phyloP scores from a whole-genome alignment of 176 grass and related monocot genomes.

The Musa beccarii region DNA sequence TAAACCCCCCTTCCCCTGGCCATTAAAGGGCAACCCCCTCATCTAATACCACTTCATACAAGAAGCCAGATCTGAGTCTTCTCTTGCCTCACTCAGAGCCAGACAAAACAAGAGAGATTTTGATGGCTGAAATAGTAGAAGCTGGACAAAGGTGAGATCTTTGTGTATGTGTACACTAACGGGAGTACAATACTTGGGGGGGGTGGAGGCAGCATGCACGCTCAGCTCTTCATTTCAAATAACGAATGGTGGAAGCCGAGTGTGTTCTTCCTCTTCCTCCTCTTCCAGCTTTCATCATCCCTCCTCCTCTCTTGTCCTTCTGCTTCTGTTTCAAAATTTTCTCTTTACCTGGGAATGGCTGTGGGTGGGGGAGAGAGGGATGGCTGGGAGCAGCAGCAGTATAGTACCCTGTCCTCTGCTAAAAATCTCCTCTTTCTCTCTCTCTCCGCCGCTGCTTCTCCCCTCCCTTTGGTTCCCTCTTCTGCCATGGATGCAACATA shows the following conservation, averaged over 20 bases:
- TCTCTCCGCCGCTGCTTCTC: not conserved
- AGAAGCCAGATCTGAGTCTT: slow-evolving; percentile 33
- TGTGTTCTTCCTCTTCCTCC: not conserved
- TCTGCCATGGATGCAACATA: not conserved
- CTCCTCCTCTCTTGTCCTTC: not conserved
- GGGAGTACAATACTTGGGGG: too few relatives aligned
- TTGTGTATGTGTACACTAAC: too few relatives aligned
- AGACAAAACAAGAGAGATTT: slow-evolving; percentile 5
- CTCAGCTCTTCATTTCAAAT: not conserved
- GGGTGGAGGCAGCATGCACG: not conserved
- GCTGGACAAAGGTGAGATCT: not conserved
- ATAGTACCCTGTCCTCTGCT: not conserved
- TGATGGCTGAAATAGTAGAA: not conserved
- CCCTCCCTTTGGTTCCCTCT: not conserved
- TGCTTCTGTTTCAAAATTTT: not conserved
- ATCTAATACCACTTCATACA: slow-evolving; percentile 59
- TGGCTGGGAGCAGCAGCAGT: not conserved
- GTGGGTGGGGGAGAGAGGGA: not conserved
- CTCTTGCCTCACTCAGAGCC: not conserved
- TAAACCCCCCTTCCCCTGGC: slow-evolving; percentile 40
- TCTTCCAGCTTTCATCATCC: not conserved
- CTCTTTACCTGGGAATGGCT: not conserved
- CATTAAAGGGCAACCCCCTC: slow-evolving; percentile 62
- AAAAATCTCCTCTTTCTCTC: not conserved
- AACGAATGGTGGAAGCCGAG: not conserved